Percentiles rank a stretch among this genome's conserved stretches.
Evolutionary conservation across 768 basidiomycete genomes (phyloP).

Genomic region (Melanogaster broomeanus): DNA sequence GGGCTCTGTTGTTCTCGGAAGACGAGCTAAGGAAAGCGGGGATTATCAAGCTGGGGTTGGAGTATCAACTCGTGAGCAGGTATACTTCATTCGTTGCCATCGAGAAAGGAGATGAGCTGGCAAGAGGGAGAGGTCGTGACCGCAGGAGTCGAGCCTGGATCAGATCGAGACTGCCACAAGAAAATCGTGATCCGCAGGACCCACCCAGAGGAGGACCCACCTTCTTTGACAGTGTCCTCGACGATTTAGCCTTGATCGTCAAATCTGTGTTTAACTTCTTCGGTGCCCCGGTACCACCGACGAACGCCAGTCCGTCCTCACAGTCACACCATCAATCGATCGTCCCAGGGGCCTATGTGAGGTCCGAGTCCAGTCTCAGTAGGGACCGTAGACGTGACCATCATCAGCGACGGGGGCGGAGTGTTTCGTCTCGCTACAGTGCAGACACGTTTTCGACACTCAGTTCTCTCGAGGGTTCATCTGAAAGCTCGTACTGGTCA

Average conservation of each 20-base stretch:
- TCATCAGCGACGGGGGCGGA: conserved; percentile 4
- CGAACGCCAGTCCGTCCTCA: neutral
- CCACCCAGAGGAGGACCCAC: neutral
- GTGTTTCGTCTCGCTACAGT: conserved; percentile 29
- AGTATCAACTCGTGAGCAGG: conserved; percentile 52
- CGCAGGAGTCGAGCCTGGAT: conserved; percentile 7
- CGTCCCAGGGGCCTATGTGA: conserved; percentile 23
- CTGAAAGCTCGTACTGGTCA: conserved; percentile 38
- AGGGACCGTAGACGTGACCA: conserved; percentile 4
- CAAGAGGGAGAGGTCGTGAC: conserved; percentile 6
- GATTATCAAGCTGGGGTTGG: conserved; percentile 50
- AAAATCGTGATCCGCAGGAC: neutral
- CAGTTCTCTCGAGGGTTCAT: conserved; percentile 46
- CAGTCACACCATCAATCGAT: conserved; percentile 2
- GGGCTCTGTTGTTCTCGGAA: conserved; percentile 25
- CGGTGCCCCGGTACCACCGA: neutral
- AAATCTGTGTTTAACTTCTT: conserved; percentile 13
- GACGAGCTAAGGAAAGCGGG: conserved; percentile 43
- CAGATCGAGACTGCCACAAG: conserved; percentile 16
- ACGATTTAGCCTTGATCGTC: conserved; percentile 18
- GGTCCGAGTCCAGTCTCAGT: conserved; percentile 11
- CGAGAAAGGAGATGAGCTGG: conserved; percentile 33
- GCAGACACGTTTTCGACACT: conserved; percentile 44
- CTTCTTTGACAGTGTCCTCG: conserved; percentile 20
- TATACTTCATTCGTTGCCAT: conserved; percentile 61